These are phyloP conservation scores for Wallacemonas sp. DNA, from an alignment of 208 protist species.

Conservation along the genomic window DNA sequence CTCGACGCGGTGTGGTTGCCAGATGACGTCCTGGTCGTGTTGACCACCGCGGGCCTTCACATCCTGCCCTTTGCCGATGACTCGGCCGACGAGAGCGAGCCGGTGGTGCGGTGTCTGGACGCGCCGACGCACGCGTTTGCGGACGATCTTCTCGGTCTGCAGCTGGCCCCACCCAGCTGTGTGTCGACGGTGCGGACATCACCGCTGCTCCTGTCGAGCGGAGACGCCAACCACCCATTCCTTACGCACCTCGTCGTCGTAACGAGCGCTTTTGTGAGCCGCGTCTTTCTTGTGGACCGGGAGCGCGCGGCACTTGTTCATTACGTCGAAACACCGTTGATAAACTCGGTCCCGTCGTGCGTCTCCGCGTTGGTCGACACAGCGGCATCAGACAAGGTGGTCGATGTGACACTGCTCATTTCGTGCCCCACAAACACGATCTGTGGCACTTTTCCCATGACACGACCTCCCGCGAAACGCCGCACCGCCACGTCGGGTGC, in stretches of 20 bases:
- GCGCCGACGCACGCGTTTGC: constrained; percentile 31
- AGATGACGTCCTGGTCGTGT: constrained; percentile 56
- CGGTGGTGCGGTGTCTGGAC: constrained; percentile 26
- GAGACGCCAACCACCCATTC: not conserved
- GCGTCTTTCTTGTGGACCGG: constrained; percentile 23
- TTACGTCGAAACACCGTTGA: constrained; percentile 41
- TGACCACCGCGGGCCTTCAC: constrained; percentile 53
- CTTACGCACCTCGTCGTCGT: constrained; percentile 38
- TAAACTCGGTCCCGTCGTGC: constrained; percentile 41
- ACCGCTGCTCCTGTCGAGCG: constrained; percentile 12
- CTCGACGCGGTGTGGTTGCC: constrained; percentile 67
- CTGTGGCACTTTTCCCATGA: constrained; percentile 15
- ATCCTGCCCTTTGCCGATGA: constrained; percentile 37
- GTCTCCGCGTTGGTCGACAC: constrained; percentile 35
- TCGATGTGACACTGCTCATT: constrained; percentile 24
- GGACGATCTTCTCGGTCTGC: constrained; percentile 2
- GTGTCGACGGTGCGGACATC: constrained; percentile 11
- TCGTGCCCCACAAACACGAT: constrained; percentile 26
- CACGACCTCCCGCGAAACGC: not conserved
- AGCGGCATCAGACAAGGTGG: not conserved
- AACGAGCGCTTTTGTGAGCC: constrained; percentile 51
- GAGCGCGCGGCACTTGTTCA: constrained; percentile 33
- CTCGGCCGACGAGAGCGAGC: constrained; percentile 37
- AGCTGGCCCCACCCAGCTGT: constrained; percentile 20
- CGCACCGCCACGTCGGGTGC: not conserved